Conservation (phyloP, 164 flowering plant genomes). For the Nymphaea colorata region DNA sequence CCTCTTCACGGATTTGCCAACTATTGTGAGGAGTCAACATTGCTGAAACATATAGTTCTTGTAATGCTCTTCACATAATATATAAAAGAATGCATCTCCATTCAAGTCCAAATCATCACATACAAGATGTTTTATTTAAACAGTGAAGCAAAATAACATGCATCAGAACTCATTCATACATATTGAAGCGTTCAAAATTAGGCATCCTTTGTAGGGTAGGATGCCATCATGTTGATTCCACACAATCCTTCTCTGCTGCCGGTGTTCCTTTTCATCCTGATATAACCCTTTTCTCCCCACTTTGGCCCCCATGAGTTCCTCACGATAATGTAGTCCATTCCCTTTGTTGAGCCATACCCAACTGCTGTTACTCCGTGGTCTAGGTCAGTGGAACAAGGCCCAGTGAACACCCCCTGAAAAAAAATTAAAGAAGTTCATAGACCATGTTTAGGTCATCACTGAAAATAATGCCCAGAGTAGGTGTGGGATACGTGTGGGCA, state of each 20-base stretch:
- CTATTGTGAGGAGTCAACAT: too few relatives aligned
- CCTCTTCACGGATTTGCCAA: too few relatives aligned
- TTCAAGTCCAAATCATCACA: too few relatives aligned
- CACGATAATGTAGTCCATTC: slow-evolving; percentile 57
- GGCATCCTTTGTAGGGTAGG: slow-evolving; percentile 53
- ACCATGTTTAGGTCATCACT: too few relatives aligned
- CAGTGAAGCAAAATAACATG: too few relatives aligned
- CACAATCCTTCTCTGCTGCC: slow-evolving; percentile 59
- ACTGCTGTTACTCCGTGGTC: slow-evolving; percentile 89
- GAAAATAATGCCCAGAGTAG: too few relatives aligned
- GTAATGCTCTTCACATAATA: too few relatives aligned
- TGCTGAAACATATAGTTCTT: too few relatives aligned
- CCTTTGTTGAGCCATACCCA: slow-evolving; percentile 64
- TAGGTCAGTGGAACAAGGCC: slow-evolving; percentile 57
- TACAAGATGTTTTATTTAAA: too few relatives aligned
- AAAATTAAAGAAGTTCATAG: neutral
- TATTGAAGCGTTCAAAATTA: neutral
- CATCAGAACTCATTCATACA: too few relatives aligned
- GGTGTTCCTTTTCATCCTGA: slow-evolving; percentile 70
- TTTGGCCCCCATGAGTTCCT: slow-evolving; percentile 81
- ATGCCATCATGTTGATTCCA: slow-evolving; percentile 76
- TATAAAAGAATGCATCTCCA: too few relatives aligned
- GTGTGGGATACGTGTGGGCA: too few relatives aligned
- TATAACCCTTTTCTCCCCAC: slow-evolving; percentile 86
- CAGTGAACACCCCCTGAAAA: slow-evolving; percentile 70